A percentile compares a stretch with the other conserved stretches of the same genome.
Evolutionary conservation across 805 yeast genomes (phyloP).

Genomic region (Candida lessepsii): DNA sequence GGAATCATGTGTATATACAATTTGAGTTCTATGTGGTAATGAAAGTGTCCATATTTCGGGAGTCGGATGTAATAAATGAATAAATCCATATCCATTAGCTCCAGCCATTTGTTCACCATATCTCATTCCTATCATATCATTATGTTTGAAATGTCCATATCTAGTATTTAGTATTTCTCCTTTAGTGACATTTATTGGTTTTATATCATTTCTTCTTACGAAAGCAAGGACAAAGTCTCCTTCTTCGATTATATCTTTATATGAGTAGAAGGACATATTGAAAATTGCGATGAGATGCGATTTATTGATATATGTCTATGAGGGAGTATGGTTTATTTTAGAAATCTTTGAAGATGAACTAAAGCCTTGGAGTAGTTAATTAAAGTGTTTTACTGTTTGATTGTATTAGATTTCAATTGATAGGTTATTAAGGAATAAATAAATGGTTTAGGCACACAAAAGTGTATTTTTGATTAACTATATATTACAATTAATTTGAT

Average conservation of each 20-base stretch:
- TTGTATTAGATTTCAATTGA: too few relatives aligned
- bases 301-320: not conserved
- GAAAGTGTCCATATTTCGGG: slow-evolving; percentile 97
- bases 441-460: too few relatives aligned
- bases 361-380: too few relatives aligned
- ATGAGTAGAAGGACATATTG: slow-evolving; percentile 51
- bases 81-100: slow-evolving; percentile 74
- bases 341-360: too few relatives aligned
- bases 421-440: too few relatives aligned
- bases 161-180: slow-evolving; percentile 76
- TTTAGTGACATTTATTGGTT: slow-evolving; percentile 62
- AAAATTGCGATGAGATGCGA: slow-evolving; percentile 12
- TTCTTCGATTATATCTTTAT: slow-evolving; percentile 69
- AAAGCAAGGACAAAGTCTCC: slow-evolving; percentile 88
- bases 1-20: slow-evolving; percentile 94
- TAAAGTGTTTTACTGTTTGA: too few relatives aligned
- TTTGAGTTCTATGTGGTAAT: slow-evolving; percentile 95
- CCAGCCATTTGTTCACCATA: slow-evolving; percentile 86
- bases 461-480: too few relatives aligned
- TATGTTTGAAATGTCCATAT: slow-evolving; percentile 87
- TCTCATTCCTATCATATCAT: slow-evolving; percentile 71
- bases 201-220: slow-evolving; percentile 75
- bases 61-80: slow-evolving; percentile 85
- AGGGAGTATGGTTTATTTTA: too few relatives aligned
- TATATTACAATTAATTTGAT: too few relatives aligned